Conservation (phyloP, 129 eudicot species). For the Mikania micrantha region DNA sequence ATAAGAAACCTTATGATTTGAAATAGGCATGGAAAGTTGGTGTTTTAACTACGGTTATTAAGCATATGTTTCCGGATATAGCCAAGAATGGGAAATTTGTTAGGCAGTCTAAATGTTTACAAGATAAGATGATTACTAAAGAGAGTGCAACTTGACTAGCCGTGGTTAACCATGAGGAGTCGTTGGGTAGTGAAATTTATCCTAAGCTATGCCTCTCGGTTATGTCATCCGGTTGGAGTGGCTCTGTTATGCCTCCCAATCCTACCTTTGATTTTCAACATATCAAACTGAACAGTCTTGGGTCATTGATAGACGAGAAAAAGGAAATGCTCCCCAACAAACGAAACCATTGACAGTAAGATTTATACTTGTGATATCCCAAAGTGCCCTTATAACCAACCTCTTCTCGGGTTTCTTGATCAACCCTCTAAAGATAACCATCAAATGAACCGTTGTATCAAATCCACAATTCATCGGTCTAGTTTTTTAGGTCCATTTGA, state of each 20-base stretch:
- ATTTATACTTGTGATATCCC: slow-evolving; percentile 48
- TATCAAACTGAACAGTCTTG: slow-evolving; percentile 43
- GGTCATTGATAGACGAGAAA: slow-evolving; percentile 33
- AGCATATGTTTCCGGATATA: slow-evolving; percentile 72
- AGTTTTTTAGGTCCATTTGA: slow-evolving; percentile 30
- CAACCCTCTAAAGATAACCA: slow-evolving; percentile 58
- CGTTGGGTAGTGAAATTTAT: slow-evolving; percentile 43
- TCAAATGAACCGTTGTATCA: slow-evolving; percentile 43
- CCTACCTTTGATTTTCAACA: slow-evolving; percentile 42
- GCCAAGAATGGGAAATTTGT: slow-evolving; percentile 66
- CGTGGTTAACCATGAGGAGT: slow-evolving; percentile 62
- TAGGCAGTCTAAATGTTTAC: slow-evolving; percentile 75
- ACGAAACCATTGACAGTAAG: slow-evolving; percentile 39
- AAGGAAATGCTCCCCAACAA: slow-evolving; percentile 45
- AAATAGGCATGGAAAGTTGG: slow-evolving; percentile 82
- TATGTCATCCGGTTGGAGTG: slow-evolving; percentile 53
- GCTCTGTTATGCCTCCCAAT: slow-evolving; percentile 35
- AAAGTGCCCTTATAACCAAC: slow-evolving; percentile 57
- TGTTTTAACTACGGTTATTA: slow-evolving; percentile 68
- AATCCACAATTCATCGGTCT: slow-evolving; percentile 9
- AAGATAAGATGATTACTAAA: slow-evolving; percentile 77
- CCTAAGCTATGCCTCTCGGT: slow-evolving; percentile 53
- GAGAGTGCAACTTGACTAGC: slow-evolving; percentile 76
- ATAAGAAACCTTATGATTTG: slow-evolving; percentile 77
- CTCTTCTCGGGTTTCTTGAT: slow-evolving; percentile 54